Conservation (phyloP, 2,329 filamentous ascomycete genomes). For the Blastomyces emzantsi region DNA sequence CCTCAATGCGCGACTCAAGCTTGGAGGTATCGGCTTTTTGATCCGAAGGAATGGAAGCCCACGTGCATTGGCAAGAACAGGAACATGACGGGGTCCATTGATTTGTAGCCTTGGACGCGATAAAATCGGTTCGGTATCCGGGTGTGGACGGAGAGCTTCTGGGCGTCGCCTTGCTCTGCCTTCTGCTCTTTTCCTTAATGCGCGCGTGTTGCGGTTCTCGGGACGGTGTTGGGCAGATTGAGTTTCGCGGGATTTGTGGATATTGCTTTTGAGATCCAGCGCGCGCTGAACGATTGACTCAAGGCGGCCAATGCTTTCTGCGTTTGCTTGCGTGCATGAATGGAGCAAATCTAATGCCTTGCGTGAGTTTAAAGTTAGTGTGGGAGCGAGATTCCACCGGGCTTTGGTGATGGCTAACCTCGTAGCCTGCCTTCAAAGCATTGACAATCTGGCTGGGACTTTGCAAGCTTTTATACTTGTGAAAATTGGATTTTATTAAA, state of each 20-base stretch:
- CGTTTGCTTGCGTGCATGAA: conserved; percentile 25
- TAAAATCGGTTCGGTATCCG: conserved; percentile 28
- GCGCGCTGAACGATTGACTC: conserved; percentile 23
- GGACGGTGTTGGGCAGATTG: conserved; percentile 15
- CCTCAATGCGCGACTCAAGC: conserved; percentile 31
- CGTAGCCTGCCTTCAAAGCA: conserved; percentile 35
- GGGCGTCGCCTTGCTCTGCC: conserved; percentile 22
- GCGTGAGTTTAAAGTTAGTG: neutral
- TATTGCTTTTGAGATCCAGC: conserved; percentile 17
- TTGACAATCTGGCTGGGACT: conserved; percentile 33
- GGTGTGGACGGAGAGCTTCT: conserved; percentile 25
- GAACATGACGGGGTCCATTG: conserved; percentile 32
- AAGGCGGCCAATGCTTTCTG: conserved; percentile 21
- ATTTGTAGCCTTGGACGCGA: conserved; percentile 28
- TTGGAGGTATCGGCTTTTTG: conserved; percentile 37
- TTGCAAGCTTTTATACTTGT: conserved; percentile 29
- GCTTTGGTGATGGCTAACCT: conserved; percentile 21
- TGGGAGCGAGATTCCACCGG: neutral
- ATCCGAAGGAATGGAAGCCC: conserved; percentile 37
- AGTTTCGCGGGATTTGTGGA: conserved; percentile 18
- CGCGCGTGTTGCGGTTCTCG: conserved; percentile 16
- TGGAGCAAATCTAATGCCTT: conserved; percentile 34
- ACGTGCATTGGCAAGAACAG: conserved; percentile 34
- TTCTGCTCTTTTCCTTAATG: conserved; percentile 20
- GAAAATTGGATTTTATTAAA: conserved; percentile 32